Evolutionary conservation across 306 rosid genomes (phyloP).

Genomic region (Quercus cerris): DNA sequence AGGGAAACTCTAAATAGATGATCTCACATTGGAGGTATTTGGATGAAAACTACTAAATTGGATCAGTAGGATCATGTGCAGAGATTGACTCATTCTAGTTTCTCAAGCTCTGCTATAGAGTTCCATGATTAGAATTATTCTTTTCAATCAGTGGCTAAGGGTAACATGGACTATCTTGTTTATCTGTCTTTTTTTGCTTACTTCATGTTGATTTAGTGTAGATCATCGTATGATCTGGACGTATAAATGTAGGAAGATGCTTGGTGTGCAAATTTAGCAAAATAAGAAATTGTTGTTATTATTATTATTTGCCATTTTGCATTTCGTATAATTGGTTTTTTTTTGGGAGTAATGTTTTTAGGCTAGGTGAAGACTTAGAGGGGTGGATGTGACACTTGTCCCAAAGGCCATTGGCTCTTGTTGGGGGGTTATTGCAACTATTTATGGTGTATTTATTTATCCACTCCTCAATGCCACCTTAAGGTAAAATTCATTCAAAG

Average conservation of each 20-base stretch:
- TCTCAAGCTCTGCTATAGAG: too few species aligned
- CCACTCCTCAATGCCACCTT: not conserved
- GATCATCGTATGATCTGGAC: not conserved
- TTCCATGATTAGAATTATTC: too few species aligned
- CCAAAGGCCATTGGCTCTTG: not conserved
- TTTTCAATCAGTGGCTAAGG: too few species aligned
- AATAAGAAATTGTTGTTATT: not conserved
- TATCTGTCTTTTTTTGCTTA: not conserved
- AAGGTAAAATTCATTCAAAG: not conserved
- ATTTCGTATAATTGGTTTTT: not conserved
- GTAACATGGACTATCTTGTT: not conserved
- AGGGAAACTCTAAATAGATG: not conserved
- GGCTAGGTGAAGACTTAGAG: too few species aligned
- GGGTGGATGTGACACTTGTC: too few species aligned
- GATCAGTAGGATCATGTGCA: too few species aligned
- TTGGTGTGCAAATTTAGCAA: not conserved
- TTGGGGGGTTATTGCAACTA: not conserved
- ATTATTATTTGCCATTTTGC: not conserved
- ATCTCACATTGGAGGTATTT: not conserved
- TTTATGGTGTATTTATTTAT: not conserved
- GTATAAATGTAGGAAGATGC: not conserved
- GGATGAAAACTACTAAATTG: not conserved
- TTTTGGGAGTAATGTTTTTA: not conserved
- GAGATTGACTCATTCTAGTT: too few species aligned
- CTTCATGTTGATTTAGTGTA: not conserved